phyloP scores from a whole-genome alignment of 2,329 filamentous ascomycete species.

The Monilinia laxa region DNA sequence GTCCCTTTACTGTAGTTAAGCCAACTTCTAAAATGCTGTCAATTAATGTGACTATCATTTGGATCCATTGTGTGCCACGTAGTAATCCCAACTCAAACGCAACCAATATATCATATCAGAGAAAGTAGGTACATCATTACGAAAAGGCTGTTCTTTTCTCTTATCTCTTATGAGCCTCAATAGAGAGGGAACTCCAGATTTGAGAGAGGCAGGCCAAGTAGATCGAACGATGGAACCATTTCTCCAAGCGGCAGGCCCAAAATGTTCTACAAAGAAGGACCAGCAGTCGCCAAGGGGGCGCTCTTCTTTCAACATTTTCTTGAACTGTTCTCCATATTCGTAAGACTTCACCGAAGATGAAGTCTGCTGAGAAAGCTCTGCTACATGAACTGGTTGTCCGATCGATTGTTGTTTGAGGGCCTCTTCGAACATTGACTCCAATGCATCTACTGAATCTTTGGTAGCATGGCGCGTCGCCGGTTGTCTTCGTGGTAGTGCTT shows the following conservation, averaged over 20 bases:
- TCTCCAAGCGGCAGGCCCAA: conserved; percentile 34
- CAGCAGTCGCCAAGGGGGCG: conserved; percentile 33
- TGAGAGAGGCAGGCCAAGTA: conserved; percentile 30
- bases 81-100: conserved; percentile 35
- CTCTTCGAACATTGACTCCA: conserved; percentile 40
- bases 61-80: conserved; percentile 32
- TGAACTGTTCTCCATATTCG: conserved; percentile 34
- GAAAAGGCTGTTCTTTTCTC: conserved; percentile 31
- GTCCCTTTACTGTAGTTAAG: conserved; percentile 21
- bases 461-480: neutral
- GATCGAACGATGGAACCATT: conserved; percentile 24
- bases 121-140: conserved; percentile 32
- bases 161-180: conserved; percentile 30
- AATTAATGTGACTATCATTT: conserved; percentile 34
- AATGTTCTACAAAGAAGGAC: conserved; percentile 39
- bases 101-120: conserved; percentile 35
- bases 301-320: conserved; percentile 33
- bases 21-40: conserved; percentile 25
- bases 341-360: conserved; percentile 34
- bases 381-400: conserved; percentile 4
- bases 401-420: conserved; percentile 27
- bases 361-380: conserved; percentile 15
- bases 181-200: conserved; percentile 27
- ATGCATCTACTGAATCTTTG: conserved; percentile 31
- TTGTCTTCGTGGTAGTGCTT: neutral